phyloP scores from a whole-genome alignment of 2,329 filamentous ascomycete genomes.

The Whalleya microplaca region DNA sequence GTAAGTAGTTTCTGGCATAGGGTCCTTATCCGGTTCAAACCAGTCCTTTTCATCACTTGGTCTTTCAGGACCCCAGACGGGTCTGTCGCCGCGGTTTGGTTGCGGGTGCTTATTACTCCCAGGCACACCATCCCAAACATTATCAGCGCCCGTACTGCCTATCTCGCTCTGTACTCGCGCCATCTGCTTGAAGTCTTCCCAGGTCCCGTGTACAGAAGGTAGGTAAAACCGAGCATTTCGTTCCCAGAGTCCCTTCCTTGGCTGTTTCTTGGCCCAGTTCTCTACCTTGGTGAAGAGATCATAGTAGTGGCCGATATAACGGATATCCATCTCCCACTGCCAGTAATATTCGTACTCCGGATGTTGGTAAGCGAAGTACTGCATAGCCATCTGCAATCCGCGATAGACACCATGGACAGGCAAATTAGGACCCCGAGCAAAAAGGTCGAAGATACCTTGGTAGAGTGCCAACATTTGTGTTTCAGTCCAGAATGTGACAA shows the following conservation, averaged over 20 bases:
- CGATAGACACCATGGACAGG: conserved; percentile 92
- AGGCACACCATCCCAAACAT: conserved; percentile 63
- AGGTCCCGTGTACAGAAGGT: conserved; percentile 74
- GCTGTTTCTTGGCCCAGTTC: conserved; percentile 72
- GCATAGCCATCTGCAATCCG: conserved; percentile 90
- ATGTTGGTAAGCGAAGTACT: conserved; percentile 87
- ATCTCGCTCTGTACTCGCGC: conserved; percentile 75
- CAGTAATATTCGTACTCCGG: conserved; percentile 90
- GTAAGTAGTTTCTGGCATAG: conserved; percentile 69
- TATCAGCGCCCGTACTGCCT: conserved; percentile 66
- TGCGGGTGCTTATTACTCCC: conserved; percentile 46
- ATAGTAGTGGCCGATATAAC: conserved; percentile 87
- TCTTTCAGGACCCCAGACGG: conserved; percentile 83
- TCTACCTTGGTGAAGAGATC: conserved; percentile 72
- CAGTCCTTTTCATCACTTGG: conserved; percentile 70
- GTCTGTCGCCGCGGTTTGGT: conserved; percentile 54
- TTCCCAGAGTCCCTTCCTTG: conserved; percentile 81
- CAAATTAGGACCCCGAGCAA: conserved; percentile 65
- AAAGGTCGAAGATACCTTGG: conserved; percentile 81
- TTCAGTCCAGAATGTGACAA: conserved; percentile 92
- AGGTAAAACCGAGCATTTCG: conserved; percentile 79
- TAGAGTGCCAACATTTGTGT: conserved; percentile 91
- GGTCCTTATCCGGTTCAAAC: conserved; percentile 74
- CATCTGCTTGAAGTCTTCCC: conserved; percentile 81
- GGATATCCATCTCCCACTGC: conserved; percentile 95